Percentiles rank a stretch among this genome's conserved stretches.
phyloP scores from a whole-genome alignment of 208 protist genomes.

The Trichomonas tenax region DNA sequence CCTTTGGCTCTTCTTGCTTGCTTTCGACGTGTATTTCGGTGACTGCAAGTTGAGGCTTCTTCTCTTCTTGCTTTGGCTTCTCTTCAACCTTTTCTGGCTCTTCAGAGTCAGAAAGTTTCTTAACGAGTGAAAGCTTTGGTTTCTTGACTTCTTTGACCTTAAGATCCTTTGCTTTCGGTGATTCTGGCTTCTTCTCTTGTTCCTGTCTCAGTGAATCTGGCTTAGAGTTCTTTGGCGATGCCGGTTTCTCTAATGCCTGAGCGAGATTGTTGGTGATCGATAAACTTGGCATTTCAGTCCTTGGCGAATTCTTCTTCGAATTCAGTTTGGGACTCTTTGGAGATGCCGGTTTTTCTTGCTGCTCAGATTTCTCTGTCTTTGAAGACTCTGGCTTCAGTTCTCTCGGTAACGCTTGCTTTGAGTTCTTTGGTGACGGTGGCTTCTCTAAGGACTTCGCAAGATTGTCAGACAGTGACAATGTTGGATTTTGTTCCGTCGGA shows the following conservation, averaged over 20 bases:
- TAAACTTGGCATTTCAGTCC: too few species aligned
- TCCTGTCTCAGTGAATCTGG: too few species aligned
- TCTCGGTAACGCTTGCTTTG: neutral
- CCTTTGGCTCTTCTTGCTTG: neutral
- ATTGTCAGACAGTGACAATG: neutral
- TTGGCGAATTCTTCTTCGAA: too few species aligned
- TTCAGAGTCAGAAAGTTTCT: neutral
- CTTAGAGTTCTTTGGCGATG: too few species aligned
- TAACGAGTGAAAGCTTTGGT: neutral
- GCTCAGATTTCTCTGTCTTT: neutral
- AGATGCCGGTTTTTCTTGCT: neutral
- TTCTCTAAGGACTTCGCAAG: neutral
- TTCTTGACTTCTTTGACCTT: too few species aligned
- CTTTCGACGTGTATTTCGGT: too few species aligned
- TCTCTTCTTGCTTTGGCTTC: neutral
- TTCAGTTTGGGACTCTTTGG: too few species aligned
- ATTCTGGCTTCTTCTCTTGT: neutral
- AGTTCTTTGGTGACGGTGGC: neutral
- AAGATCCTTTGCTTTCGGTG: too few species aligned
- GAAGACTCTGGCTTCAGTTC: neutral
- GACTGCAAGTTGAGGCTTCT: too few species aligned
- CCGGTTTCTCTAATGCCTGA: too few species aligned
- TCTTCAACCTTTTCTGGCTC: neutral
- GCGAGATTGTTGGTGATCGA: too few species aligned
- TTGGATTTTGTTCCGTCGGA: neutral